These are phyloP conservation scores for Reticulascus tulasneorum DNA, from an alignment of 2,329 filamentous ascomycete genomes.

Conservation along the genomic window DNA sequence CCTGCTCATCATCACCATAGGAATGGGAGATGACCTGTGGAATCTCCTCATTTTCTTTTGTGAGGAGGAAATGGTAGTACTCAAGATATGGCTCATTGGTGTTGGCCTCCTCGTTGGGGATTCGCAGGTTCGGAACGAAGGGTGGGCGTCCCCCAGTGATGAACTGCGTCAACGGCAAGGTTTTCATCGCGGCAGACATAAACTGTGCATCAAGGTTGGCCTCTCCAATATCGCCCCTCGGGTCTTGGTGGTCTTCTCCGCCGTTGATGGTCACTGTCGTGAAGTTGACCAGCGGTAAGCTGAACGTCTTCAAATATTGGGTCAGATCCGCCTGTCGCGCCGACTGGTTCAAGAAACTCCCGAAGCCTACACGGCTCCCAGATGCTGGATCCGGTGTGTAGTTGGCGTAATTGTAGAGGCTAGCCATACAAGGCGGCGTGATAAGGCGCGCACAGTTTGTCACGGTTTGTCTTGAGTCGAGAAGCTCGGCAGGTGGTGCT, in stretches of 20 bases:
- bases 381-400: slow-evolving; percentile 39
- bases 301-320: slow-evolving; percentile 27
- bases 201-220: slow-evolving; percentile 63
- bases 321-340: slow-evolving; percentile 43
- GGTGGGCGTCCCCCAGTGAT: slow-evolving; percentile 22
- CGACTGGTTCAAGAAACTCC: slow-evolving; percentile 47
- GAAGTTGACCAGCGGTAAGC: slow-evolving; percentile 41
- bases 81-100: slow-evolving; percentile 66
- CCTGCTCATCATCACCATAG: slow-evolving; percentile 66
- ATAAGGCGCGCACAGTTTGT: slow-evolving; percentile 27
- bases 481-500: slow-evolving; percentile 1
- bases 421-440: slow-evolving; percentile 43
- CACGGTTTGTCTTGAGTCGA: slow-evolving; percentile 9
- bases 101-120: slow-evolving; percentile 29
- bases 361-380: slow-evolving; percentile 46
- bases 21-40: slow-evolving; percentile 61
- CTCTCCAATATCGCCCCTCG: slow-evolving; percentile 38
- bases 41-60: slow-evolving; percentile 44
- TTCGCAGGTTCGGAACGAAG: slow-evolving; percentile 23
- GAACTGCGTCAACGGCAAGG: slow-evolving; percentile 20
- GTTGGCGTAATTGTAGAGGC: slow-evolving; percentile 43
- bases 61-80: slow-evolving; percentile 57
- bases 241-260: slow-evolving; percentile 34
- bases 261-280: slow-evolving; percentile 34
- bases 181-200: slow-evolving; percentile 50